These are phyloP conservation scores for Quercus phellos DNA, from an alignment of 331 rosid genomes.

Conservation along the genomic window DNA sequence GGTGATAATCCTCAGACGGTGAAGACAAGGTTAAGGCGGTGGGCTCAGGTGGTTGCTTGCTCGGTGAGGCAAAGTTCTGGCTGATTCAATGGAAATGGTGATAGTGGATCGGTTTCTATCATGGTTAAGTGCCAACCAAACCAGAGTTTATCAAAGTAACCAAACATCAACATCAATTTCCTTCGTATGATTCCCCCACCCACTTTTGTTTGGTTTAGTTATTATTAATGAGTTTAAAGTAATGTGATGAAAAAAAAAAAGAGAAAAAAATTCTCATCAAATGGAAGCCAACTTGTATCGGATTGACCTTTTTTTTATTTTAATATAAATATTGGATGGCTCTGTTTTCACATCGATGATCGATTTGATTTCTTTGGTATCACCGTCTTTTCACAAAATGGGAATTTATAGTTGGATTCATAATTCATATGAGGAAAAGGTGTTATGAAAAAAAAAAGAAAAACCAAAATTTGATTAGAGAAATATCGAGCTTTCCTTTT, in stretches of 20 bases:
- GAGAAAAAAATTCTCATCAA: not conserved
- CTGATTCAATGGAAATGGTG: conserved; percentile 10
- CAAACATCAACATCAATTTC: conserved; percentile 22
- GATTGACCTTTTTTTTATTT: conserved; percentile 13
- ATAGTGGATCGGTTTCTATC: not conserved
- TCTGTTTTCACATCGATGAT: no score
- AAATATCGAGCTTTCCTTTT: not conserved
- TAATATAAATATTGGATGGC: no score
- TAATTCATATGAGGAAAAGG: no score
- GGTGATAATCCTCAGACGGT: conserved; percentile 82
- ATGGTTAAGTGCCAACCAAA: conserved; percentile 20
- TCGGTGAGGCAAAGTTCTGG: conserved; percentile 63
- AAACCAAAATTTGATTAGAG: no score
- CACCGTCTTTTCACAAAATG: no score
- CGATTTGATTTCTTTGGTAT: no score
- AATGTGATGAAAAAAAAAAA: not conserved
- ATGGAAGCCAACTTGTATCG: conserved; percentile 24
- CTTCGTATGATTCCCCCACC: conserved; percentile 12
- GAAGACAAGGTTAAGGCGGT: conserved; percentile 76
- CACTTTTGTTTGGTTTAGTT: conserved; percentile 13
- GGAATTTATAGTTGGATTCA: no score
- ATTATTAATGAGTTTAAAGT: not conserved
- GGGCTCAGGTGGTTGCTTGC: conserved; percentile 97
- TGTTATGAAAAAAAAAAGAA: no score
- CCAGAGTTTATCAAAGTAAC: conserved; percentile 39